These are phyloP conservation scores for Auricularia sp. DNA, from an alignment of 768 basidiomycete species.

Conservation along the genomic window DNA sequence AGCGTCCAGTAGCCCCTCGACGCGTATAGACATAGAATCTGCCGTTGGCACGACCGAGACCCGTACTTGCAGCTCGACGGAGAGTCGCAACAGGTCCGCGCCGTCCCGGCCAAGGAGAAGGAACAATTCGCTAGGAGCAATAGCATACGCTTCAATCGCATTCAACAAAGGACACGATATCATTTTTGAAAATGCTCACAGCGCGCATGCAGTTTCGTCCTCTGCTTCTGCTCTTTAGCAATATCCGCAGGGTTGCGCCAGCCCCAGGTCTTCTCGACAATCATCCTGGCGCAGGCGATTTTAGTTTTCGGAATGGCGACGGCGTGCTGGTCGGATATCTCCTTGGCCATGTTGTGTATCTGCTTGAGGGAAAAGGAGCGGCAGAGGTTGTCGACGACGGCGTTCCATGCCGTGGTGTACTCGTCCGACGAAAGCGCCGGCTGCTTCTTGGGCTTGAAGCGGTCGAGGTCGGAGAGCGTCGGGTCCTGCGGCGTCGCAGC, in stretches of 20 bases:
- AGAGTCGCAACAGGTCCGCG: constrained; percentile 46
- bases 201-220: constrained; percentile 36
- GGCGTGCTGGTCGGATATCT: constrained; percentile 34
- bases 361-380: constrained; percentile 58
- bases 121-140: constrained; percentile 54
- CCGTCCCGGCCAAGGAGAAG: constrained; percentile 73
- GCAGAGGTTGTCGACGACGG: constrained; percentile 42
- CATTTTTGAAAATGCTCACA: constrained; percentile 28
- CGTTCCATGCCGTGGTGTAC: constrained; percentile 46
- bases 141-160: constrained; percentile 36
- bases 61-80: constrained; percentile 51
- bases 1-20: constrained; percentile 47
- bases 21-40: constrained; percentile 47
- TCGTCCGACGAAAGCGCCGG: constrained; percentile 30
- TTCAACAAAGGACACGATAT: constrained; percentile 4
- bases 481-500: constrained; percentile 22
- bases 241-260: constrained; percentile 55
- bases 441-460: constrained; percentile 35
- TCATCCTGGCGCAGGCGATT: constrained; percentile 31
- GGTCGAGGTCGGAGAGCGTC: constrained; percentile 53
- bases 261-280: constrained; percentile 58
- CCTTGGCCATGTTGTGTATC: constrained; percentile 41
- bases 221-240: constrained; percentile 38
- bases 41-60: constrained; percentile 38
- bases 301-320: constrained; percentile 24